These are phyloP conservation scores for Mycena polygramma DNA, from an alignment of 768 basidiomycete genomes.

Conservation along the genomic window DNA sequence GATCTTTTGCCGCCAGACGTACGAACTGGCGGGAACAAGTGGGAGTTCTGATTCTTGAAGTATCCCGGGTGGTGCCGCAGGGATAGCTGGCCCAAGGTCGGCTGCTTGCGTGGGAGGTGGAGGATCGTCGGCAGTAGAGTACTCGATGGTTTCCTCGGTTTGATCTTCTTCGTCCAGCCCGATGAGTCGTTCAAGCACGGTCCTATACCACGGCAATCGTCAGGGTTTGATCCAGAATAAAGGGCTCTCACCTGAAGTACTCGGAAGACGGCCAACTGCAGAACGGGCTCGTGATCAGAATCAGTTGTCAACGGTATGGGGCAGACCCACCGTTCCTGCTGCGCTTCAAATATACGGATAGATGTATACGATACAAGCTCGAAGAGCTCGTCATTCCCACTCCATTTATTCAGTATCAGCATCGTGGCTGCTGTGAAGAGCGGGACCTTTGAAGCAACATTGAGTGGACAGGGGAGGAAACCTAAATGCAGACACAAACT, in stretches of 20 bases:
- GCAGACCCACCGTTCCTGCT: neutral
- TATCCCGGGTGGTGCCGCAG: too few species aligned
- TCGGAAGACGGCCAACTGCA: constrained; percentile 13
- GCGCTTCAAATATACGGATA: neutral
- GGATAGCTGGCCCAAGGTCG: neutral
- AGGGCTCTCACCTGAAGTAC: neutral
- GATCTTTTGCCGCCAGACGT: neutral
- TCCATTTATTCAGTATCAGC: neutral
- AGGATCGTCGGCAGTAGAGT: neutral
- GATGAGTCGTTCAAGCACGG: neutral
- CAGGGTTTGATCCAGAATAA: neutral
- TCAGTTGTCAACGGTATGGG: too few species aligned
- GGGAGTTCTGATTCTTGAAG: neutral
- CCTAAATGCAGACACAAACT: neutral
- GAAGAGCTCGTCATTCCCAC: neutral
- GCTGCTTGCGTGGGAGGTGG: too few species aligned
- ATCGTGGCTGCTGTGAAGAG: constrained; percentile 14
- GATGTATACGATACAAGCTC: neutral
- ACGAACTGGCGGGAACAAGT: neutral
- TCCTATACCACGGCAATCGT: neutral
- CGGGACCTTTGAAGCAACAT: neutral
- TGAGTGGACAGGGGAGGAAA: neutral
- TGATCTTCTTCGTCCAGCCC: neutral
- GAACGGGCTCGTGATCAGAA: neutral
- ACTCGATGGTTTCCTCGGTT: neutral